Base-by-base conservation (phyloP, 352 stramenopile species). In the Phytophthora sansomeana region DNA sequence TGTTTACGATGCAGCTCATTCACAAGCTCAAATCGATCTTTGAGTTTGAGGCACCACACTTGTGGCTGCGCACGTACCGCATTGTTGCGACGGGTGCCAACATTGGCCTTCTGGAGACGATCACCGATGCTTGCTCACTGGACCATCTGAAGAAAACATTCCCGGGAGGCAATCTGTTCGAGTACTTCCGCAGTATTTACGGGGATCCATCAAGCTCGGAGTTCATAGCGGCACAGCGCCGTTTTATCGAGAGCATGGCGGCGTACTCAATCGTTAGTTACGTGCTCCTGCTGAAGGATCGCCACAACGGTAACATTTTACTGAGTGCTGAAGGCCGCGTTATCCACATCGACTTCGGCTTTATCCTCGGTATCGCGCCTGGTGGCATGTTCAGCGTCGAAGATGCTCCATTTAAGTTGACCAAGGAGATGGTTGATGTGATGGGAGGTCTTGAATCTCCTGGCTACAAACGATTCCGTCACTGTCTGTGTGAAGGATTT, bases 321-420 rank as follows among this genome's bases (percentile, higher is more conserved):
- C 92, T 99, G 50, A 96, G 98, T 72, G 95, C 86, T 4, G 80
- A 95, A 35, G 97, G 98, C 6, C 95, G 98, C 65, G 80, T 99
- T 35, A 97, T 99, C 63, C 96, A 99, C 80, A 99, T 99, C 71
- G 98, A 99, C 72, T 99, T 99, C 80, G 98, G 98, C 9, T 99
- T 99, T 76, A 97, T 99, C 38, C 89, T 99, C 56, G 96, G 96
- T 13, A 99, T 98, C 75, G 96, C 92, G n/a, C 97, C 97, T 11
- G 98, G 97, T 48, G 95, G 98, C 19, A 96, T 98, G 74, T 99
- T 99, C 58, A 98, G 85, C 36, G 86, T 99, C 11, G 98, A 99
- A 77, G 93, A 97, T 50, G 97, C 97, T 16, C 97, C 98, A n/a
- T 99, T 99, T 83, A 99, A 99, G 75, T 82, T 99, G 14, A 99